Base-by-base conservation (phyloP, 2,329 filamentous ascomycete species). In the Aspergillus ruber region DNA sequence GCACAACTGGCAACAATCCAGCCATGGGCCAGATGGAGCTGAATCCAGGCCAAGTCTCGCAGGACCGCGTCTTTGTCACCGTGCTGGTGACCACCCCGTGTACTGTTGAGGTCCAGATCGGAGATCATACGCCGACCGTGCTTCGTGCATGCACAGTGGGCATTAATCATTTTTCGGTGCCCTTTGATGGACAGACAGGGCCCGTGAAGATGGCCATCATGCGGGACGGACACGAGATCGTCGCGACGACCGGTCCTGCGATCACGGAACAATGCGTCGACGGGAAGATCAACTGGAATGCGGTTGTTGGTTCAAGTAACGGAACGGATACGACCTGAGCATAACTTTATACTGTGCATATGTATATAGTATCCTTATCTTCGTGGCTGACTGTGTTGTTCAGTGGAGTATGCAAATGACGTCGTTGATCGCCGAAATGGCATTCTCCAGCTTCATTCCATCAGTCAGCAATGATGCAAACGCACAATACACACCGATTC, bases 1-100 rank as follows among this genome's bases (percentile, higher is more conserved):
- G 62, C 15, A 68, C 65, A 13, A 68, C 63, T 17, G 65, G 65
- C 7, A 68, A 68, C 45, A 64, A 63, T 44, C 62, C 58, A 2
- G 46, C 45, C 13, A 50, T 55, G 42, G 62, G 65, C 7, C 64
- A 67, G 47, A 49, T 51, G 23, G 53, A 38, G 21, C 40, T 66
- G 46, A 44, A 51, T 4, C 64, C 65, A 8, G 52, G 45, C 3
- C 21, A 56, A 12, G 44, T 67, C 12, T 62, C 64, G 12, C 55
- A 65, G 50, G 65, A 68, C 47, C 60, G 57, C 15, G 53, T 67
- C 12, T 67, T 66, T 46, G 51, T 64, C 43, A 59, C 60, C 17
- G 58, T 55, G 6, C 44, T 61, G 13, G 56, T 64, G 12, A 44
- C 51, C 6, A 51, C 51, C 15, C 60, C 63, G 10, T 63, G 62